phyloP scores from a whole-genome alignment of 805 yeast species.

The Torulaspora indica region DNA sequence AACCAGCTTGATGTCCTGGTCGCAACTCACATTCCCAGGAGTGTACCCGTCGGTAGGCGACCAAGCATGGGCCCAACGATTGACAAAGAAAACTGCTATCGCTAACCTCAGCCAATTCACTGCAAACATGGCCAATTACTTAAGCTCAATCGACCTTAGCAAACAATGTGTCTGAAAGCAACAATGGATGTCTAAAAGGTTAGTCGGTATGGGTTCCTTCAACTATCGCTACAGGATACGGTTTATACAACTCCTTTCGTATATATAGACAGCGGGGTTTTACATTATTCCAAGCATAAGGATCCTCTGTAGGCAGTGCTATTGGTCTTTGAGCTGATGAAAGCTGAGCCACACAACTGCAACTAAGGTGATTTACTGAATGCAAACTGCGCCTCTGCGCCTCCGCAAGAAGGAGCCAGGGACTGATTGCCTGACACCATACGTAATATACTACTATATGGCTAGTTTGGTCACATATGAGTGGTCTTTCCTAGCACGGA shows the following conservation, averaged over 20 bases:
- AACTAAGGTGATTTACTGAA: no score
- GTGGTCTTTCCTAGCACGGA: no score
- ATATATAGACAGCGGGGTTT: not conserved
- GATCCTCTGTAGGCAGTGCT: no score
- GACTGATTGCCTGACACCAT: no score
- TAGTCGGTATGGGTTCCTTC: not conserved
- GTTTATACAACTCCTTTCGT: not conserved
- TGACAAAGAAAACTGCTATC: slow-evolving; percentile 2
- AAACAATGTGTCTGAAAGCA: not conserved
- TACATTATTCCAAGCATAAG: no score
- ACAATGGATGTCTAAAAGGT: not conserved
- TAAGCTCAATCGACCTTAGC: not conserved
- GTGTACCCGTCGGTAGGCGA: slow-evolving; percentile 57
- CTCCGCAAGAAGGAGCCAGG: no score
- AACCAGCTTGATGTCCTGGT: slow-evolving; percentile 37
- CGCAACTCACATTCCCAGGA: slow-evolving; percentile 57
- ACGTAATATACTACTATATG: no score
- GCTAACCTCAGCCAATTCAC: slow-evolving; percentile 3
- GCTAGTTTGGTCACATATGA: no score
- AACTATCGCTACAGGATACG: not conserved
- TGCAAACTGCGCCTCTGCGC: no score
- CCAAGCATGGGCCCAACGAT: slow-evolving; percentile 36
- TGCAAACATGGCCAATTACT: not conserved
- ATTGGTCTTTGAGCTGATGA: no score
- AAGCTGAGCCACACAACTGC: no score